phyloP scores from a whole-genome alignment of 192 early-diverging fungal species.

The Lobosporangium transversale region DNA sequence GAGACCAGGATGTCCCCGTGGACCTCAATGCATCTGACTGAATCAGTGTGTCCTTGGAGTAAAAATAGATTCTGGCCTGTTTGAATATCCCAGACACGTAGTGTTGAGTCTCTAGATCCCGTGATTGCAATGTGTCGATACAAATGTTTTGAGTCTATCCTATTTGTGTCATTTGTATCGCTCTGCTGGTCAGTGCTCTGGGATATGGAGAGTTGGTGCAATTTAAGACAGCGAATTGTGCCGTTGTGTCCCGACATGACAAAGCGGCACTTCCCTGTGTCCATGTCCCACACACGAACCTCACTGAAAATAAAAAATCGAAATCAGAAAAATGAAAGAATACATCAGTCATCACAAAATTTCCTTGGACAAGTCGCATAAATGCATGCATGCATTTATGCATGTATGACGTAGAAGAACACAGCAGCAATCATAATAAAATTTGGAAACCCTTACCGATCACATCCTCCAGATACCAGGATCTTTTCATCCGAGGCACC shows the following conservation, averaged over 20 bases:
- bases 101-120: slow-evolving; percentile 90
- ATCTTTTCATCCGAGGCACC: slow-evolving; percentile 65
- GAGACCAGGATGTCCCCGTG: slow-evolving; percentile 85
- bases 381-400: no score
- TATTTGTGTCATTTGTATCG: slow-evolving; percentile 7
- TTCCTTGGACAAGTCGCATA: no score
- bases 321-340: slow-evolving; percentile 9
- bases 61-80: slow-evolving; percentile 75
- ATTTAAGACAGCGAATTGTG: slow-evolving; percentile 95
- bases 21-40: slow-evolving; percentile 93
- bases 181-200: neutral
- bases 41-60: slow-evolving; percentile 86
- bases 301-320: slow-evolving; percentile 52
- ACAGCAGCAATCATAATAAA: slow-evolving; percentile 1
- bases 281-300: slow-evolving; percentile 97
- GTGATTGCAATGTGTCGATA: slow-evolving; percentile 78
- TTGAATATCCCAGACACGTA: slow-evolving; percentile 91
- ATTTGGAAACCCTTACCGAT: slow-evolving; percentile 68
- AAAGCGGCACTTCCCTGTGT: slow-evolving; percentile 84
- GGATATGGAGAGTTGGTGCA: slow-evolving; percentile 47
- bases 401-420: neutral
- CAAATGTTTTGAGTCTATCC: neutral
- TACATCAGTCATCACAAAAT: neutral
- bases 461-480: slow-evolving; percentile 95
- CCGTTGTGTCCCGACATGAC: slow-evolving; percentile 94